These are phyloP conservation scores for Aphanomyces cochlioides DNA, from an alignment of 352 stramenopile species.

Conservation along the genomic window DNA sequence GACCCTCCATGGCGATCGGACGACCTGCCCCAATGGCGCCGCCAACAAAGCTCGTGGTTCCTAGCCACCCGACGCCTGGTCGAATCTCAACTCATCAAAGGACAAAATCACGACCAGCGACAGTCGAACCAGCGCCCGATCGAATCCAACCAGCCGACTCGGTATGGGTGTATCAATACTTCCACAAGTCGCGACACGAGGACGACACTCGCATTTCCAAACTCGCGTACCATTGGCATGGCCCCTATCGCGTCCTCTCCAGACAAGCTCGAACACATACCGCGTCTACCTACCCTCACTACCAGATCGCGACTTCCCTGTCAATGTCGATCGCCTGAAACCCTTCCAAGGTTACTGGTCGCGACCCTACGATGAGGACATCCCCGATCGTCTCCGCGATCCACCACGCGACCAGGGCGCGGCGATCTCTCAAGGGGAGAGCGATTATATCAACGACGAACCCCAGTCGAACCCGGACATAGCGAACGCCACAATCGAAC, in stretches of 20 bases:
- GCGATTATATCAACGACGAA: too few species aligned
- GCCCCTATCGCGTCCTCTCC: background rate
- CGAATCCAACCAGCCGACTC: background rate
- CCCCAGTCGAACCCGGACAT: too few species aligned
- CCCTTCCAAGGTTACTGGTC: background rate
- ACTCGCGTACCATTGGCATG: background rate
- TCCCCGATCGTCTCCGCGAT: too few species aligned
- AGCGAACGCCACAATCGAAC: too few species aligned
- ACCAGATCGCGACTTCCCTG: background rate
- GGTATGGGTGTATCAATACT: background rate
- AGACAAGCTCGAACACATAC: background rate
- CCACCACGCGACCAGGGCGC: too few species aligned
- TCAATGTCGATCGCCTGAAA: background rate
- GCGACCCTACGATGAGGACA: too few species aligned
- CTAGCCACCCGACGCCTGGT: background rate
- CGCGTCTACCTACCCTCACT: background rate
- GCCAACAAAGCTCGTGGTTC: background rate
- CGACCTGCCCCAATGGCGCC: background rate
- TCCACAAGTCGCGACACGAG: background rate
- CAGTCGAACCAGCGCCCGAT: background rate
- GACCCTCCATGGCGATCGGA: too few species aligned
- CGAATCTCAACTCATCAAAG: background rate
- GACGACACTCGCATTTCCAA: background rate
- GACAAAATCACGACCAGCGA: background rate
- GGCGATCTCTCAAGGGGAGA: too few species aligned